Evolutionary conservation across 495 filamentous ascomycete genomes (phyloP).

Genomic region (Aspergillus heteromorphus): DNA sequence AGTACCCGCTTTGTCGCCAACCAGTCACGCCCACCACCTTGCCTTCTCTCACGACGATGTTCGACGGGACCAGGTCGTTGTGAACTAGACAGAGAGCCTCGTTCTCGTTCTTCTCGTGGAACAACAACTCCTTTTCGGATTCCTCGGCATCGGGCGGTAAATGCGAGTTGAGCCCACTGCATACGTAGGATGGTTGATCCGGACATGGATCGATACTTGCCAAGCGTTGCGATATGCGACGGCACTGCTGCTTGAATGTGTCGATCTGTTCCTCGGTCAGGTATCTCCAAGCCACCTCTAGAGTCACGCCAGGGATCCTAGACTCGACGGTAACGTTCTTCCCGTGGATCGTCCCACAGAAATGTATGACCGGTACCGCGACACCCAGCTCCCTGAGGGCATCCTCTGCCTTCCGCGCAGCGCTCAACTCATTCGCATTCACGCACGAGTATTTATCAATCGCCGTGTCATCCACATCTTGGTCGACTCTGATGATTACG

Average conservation of each 20-base stretch:
- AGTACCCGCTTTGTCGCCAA: slow-evolving; percentile 41
- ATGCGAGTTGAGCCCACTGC: slow-evolving; percentile 32
- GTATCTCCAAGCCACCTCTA: slow-evolving; percentile 42
- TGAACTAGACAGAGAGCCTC: slow-evolving; percentile 32
- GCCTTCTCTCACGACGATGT: slow-evolving; percentile 35
- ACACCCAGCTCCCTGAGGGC: slow-evolving; percentile 28
- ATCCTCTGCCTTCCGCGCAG: slow-evolving; percentile 37
- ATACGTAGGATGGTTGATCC: slow-evolving; percentile 35
- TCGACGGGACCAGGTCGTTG: slow-evolving; percentile 35
- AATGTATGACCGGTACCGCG: slow-evolving; percentile 35
- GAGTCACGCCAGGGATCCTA: slow-evolving; percentile 38
- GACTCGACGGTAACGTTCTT: slow-evolving; percentile 41
- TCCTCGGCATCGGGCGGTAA: slow-evolving; percentile 17
- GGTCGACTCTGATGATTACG: slow-evolving; percentile 37
- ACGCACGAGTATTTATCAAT: slow-evolving; percentile 44
- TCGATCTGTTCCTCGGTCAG: slow-evolving; percentile 28
- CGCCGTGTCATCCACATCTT: slow-evolving; percentile 19
- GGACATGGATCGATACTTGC: slow-evolving; percentile 18
- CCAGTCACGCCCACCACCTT: slow-evolving; percentile 35
- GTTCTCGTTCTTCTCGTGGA: slow-evolving; percentile 18
- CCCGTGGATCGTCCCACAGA: slow-evolving; percentile 35
- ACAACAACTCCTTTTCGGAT: slow-evolving; percentile 31
- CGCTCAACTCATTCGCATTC: slow-evolving; percentile 49
- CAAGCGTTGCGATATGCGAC: slow-evolving; percentile 29
- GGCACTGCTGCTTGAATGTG: slow-evolving; percentile 34